Evolutionary conservation across 192 early-diverging fungal species (phyloP).

Genomic region (Chytriomyces confervae): DNA sequence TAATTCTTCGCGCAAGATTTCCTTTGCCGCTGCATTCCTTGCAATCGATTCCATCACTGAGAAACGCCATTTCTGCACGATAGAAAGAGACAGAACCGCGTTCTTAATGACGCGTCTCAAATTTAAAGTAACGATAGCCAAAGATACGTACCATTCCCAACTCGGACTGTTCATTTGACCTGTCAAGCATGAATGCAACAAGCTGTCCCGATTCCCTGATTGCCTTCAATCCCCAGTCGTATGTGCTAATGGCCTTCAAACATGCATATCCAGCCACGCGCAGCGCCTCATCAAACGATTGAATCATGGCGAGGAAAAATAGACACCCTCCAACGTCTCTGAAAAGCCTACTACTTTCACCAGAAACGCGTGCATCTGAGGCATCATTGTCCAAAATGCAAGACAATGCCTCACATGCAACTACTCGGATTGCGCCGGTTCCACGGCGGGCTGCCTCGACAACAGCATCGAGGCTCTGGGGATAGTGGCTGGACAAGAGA

Average conservation of each 20-base stretch:
- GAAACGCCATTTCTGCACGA: conserved; percentile 18
- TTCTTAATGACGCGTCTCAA: no score
- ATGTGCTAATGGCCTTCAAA: conserved; percentile 10
- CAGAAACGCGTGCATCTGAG: neutral
- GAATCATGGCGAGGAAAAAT: conserved; percentile 2
- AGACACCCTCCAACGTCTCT: neutral
- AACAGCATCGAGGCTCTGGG: neutral
- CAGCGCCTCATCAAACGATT: conserved; percentile 21
- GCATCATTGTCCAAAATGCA: conserved; percentile 7
- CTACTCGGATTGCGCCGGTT: neutral
- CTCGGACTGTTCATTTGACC: conserved; percentile 6
- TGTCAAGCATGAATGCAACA: conserved; percentile 11
- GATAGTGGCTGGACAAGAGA: neutral
- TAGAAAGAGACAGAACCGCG: neutral
- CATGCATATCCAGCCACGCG: conserved; percentile 24
- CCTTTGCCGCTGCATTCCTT: neutral
- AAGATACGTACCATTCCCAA: conserved; percentile 3
- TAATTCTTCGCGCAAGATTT: conserved; percentile 7
- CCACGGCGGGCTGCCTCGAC: neutral
- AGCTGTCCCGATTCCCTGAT: conserved; percentile 15
- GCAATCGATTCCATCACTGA: conserved; percentile 14
- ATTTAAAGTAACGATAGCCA: neutral
- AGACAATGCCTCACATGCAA: conserved; percentile 1
- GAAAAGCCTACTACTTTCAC: neutral
- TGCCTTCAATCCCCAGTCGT: conserved; percentile 20